A percentile compares a stretch with the other conserved stretches of the same genome.
Conservation (phyloP, 2,329 filamentous ascomycete genomes). For the Verruconis gallopava region DNA sequence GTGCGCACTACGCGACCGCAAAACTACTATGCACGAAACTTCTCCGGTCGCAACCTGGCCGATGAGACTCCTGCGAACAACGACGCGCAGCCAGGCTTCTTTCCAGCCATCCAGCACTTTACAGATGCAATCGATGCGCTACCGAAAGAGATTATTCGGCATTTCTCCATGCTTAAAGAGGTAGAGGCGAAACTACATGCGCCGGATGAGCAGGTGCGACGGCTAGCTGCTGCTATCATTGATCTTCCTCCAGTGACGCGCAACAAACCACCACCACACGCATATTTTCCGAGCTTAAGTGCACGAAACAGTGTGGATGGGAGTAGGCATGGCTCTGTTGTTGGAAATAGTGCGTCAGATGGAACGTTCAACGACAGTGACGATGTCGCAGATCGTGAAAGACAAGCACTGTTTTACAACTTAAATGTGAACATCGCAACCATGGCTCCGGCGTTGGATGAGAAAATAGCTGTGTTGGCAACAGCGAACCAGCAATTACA, state of each 20-base stretch:
- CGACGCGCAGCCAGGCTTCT: constrained; percentile 37
- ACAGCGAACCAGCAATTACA: constrained; percentile 84
- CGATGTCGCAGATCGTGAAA: constrained; percentile 43
- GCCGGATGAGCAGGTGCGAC: constrained; percentile 69
- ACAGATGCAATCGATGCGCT: constrained; percentile 85
- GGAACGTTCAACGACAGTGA: constrained; percentile 7
- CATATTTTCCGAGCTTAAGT: constrained; percentile 16
- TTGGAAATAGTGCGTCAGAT: constrained; percentile 11
- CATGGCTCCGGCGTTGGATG: constrained; percentile 81
- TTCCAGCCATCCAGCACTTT: constrained; percentile 60
- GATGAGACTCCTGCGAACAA: constrained; percentile 21
- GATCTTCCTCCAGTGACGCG: constrained; percentile 30
- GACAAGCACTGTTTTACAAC: constrained; percentile 64
- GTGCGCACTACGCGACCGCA: constrained; percentile 33
- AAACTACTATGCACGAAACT: constrained; percentile 40
- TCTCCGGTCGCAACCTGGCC: constrained; percentile 25
- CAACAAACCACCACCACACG: constrained; percentile 14
- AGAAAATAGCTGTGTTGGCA: constrained; percentile 93
- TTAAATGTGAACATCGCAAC: constrained; percentile 67
- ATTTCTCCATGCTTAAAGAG: constrained; percentile 92
- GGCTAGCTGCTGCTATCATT: constrained; percentile 54
- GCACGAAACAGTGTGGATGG: constrained; percentile 27
- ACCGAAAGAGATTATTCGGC: constrained; percentile 86
- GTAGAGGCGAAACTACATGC: constrained; percentile 93
- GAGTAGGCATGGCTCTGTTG: constrained; percentile 24